Evolutionary conservation across 176 grass and related monocot genomes (phyloP), one percentile per base, ranked within the genome.

Genomic region (Coix lacrymajobi): DNA sequence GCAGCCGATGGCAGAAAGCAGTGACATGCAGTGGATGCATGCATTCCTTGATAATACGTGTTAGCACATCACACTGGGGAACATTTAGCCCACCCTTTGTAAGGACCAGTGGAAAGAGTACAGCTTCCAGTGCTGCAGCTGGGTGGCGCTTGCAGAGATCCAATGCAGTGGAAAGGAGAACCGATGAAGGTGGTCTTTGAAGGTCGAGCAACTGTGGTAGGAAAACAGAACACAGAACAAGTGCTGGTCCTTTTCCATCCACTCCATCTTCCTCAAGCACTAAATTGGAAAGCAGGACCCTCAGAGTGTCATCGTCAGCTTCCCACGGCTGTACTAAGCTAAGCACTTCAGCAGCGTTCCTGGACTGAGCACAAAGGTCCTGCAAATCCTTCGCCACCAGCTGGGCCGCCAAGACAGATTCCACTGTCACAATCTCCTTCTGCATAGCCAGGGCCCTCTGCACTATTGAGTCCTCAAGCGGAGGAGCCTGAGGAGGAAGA

Each of bases 21-120:
- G 92, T 85, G 72, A 90, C 86, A 57, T 98, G 92, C 54, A 91
- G 73, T 2, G 84, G 90, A 60, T 98, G 88, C 92, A 98, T 83
- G 69, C 92, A 95, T 34, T 98, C 88, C 82, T 88, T 93, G 31
- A 94, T 75, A 62, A 98, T 82, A 33, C 67, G 81, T 41, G 82
- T 81, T 49, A 95, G 73, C 61, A 89, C 69, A 62, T 98, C 90
- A 39, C 90, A 93, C 57, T 90, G 88, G 43, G 76, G 62, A 75
- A 62, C 73, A 76, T 88, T 95, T 37, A 98, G 40, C 22, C 88
- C 95, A 37, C 81, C 77, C 37, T 84, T 91, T 51, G 84, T 84
- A 84, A 95, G 78, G 56, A 90, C 86, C 62, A 93, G 86, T 0
- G 95, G 92, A n/a, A 93, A 86, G 3, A 98, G 84, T 49, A 95